phyloP scores from a whole-genome alignment of 345 rosid species.

The Eucalyptus melliodora region DNA sequence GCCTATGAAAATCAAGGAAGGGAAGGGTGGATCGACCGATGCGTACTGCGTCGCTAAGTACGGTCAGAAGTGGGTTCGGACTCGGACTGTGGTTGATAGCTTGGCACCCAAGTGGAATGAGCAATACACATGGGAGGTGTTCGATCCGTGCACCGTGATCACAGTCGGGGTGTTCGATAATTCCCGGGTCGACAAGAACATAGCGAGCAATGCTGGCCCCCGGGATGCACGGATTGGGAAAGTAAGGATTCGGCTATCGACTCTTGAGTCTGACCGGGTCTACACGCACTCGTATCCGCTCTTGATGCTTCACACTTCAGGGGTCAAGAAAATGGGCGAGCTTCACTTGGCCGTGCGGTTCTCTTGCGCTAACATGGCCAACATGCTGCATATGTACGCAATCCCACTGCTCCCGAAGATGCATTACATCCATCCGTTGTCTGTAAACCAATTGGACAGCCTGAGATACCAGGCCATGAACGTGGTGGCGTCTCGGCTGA shows the following conservation, averaged over 20 bases:
- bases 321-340: slow-evolving; percentile 72
- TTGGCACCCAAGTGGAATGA: slow-evolving; percentile 67
- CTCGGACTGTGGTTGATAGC: slow-evolving; percentile 51
- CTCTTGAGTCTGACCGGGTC: slow-evolving; percentile 46
- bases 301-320: slow-evolving; percentile 40
- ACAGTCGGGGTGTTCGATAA: slow-evolving; percentile 63
- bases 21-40: slow-evolving; percentile 40
- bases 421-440: slow-evolving; percentile 54
- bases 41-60: slow-evolving; percentile 71
- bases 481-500: slow-evolving; percentile 37
- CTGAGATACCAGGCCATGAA: slow-evolving; percentile 57
- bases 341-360: slow-evolving; percentile 66
- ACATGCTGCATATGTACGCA: slow-evolving; percentile 49
- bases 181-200: slow-evolving; percentile 18
- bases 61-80: slow-evolving; percentile 72
- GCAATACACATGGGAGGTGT: slow-evolving; percentile 70
- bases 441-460: slow-evolving; percentile 40
- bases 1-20: slow-evolving; percentile 50
- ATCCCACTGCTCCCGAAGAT: slow-evolving; percentile 56
- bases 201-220: neutral
- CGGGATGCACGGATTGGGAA: slow-evolving; percentile 55
- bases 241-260: slow-evolving; percentile 53
- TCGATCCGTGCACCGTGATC: slow-evolving; percentile 61
- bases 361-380: slow-evolving; percentile 42
- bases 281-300: slow-evolving; percentile 72